Conservation (phyloP, 306 rosid genomes). For the Castanea sativa region DNA sequence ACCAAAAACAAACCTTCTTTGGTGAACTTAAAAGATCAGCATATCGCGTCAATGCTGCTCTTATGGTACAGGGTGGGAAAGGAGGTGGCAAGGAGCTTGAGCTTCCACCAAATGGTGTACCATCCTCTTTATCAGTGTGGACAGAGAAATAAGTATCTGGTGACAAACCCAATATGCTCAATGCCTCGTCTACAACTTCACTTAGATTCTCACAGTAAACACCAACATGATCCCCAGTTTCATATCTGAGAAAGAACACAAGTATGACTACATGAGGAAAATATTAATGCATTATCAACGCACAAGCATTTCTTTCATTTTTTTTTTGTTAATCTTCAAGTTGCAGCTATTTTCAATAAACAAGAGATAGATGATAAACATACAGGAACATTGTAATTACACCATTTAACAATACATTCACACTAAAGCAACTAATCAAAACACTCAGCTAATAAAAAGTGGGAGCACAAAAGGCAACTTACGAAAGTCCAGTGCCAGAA, state of each 20-base stretch:
- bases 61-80: constrained; percentile 77
- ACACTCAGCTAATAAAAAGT: neutral
- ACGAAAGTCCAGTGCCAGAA: constrained; percentile 73
- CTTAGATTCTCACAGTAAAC: constrained; percentile 87
- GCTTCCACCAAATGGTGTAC: constrained; percentile 75
- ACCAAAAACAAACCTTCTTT: constrained; percentile 64
- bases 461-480: constrained; percentile 28
- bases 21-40: constrained; percentile 92
- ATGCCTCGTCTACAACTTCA: constrained; percentile 79
- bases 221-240: constrained; percentile 98
- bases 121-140: constrained; percentile 77
- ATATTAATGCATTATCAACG: constrained; percentile 6
- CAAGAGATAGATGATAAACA: neutral
- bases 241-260: constrained; percentile 59
- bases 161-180: constrained; percentile 61
- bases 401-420: neutral
- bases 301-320: neutral
- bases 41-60: constrained; percentile 67
- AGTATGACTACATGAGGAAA: constrained; percentile 12
- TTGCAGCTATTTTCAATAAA: neutral
- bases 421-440: neutral
- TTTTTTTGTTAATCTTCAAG: constrained; percentile 10
- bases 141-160: constrained; percentile 81
- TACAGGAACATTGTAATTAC: neutral
- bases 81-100: constrained; percentile 76